Evolutionary conservation across 2,329 filamentous ascomycete genomes (phyloP), one percentile per base, ranked within the genome.

Genomic region (Fusarium setosum): DNA sequence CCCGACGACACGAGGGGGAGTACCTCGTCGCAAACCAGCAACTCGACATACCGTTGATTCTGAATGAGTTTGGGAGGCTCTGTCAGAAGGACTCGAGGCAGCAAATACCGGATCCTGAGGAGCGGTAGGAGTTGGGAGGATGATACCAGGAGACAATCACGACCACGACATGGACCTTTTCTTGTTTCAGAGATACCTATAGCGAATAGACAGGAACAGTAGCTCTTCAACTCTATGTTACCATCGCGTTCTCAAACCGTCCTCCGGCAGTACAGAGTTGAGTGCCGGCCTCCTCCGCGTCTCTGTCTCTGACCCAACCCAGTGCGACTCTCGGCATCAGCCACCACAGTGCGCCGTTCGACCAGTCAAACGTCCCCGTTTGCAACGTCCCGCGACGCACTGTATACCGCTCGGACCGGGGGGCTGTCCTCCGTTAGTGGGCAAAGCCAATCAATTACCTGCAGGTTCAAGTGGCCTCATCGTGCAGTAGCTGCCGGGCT

Each of bases 401-500:
- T 71, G 69, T 72, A 56, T 69, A 71, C 67, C 24, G 53, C 31
- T 35, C 50, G 24, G 53, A 12, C 32, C 44, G 45, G 50, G 59
- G 54, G 44, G 54, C 17, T 23, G 6, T 29, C 38, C 44, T 35
- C 50, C 32, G 24, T 31, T 31, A 29, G 6, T 24, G 26, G 17
- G 37, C 55, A 38, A 59, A 59, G 52, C 50, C 47, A 44, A 37
- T 44, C n/a, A 38, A 51, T 40, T 44, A 50, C 38, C 40, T 51
- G 48, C 41, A 57, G 44, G 47, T 37, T 48, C 42, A 18, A 56
- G 56, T 67, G 59, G 63, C 47, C 64, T 70, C 66, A 64, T 72
- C 62, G 66, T 72, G 68, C 70, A 72, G 70, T 72, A 72, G 70
- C 50, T 70, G 70, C 70, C 70, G 70, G 70, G 17, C 61, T 44